These are phyloP conservation scores for Sarocladiaceae sp. DNA, from an alignment of 2,329 filamentous ascomycete species.

Conservation along the genomic window DNA sequence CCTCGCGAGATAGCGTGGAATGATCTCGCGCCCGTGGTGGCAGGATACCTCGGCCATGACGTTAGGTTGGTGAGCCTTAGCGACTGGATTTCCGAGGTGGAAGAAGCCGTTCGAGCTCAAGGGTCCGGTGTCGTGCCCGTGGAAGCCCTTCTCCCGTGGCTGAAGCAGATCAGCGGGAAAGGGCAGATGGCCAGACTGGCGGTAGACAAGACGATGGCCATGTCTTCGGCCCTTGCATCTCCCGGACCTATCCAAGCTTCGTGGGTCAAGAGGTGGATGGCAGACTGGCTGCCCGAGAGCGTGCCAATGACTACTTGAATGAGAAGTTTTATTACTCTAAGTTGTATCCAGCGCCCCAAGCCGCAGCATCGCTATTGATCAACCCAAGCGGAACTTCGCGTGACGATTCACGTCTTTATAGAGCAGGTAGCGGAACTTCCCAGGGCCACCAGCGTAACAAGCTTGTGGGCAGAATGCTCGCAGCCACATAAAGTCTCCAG, in stretches of 20 bases:
- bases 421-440: conserved; percentile 9
- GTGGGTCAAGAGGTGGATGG: conserved; percentile 4
- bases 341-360: too few relatives aligned
- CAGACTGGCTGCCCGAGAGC: too few relatives aligned
- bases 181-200: not conserved
- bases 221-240: not conserved
- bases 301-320: too few relatives aligned
- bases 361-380: too few relatives aligned
- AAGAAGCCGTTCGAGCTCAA: conserved; percentile 17
- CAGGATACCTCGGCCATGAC: conserved; percentile 30
- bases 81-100: conserved; percentile 40
- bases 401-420: conserved; percentile 11
- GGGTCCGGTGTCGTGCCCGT: not conserved
- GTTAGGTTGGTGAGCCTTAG: conserved; percentile 29
- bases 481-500: conserved; percentile 11
- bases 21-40: conserved; percentile 32
- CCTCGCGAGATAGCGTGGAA: conserved; percentile 34
- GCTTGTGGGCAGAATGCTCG: conserved; percentile 10
- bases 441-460: conserved; percentile 10
- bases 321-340: too few relatives aligned
- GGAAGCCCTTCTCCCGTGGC: not conserved
- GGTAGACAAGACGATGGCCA: not conserved
- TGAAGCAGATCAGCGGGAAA: not conserved
- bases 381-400: conserved; percentile 6
- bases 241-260: not conserved